Conservation (phyloP, 139 green algal species). For the Chlamydomonas sphaeroides region DNA sequence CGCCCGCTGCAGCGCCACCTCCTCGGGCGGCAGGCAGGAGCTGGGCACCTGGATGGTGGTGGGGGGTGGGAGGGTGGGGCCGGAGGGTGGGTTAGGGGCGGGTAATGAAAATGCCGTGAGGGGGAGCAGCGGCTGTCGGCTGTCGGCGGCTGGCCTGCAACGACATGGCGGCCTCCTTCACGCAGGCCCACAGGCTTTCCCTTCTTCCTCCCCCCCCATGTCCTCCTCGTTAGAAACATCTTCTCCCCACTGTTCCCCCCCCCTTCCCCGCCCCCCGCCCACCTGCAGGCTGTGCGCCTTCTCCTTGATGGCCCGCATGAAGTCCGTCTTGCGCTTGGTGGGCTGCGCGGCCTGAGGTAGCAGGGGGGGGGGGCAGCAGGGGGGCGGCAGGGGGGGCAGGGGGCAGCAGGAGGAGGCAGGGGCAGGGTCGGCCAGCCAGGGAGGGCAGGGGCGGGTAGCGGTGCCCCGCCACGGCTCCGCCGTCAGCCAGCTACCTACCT, state of each 20-base stretch:
- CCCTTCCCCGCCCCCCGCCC: not conserved
- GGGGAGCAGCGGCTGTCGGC: too few species aligned
- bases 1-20: slow-evolving; percentile 46
- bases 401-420: too few species aligned
- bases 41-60: not conserved
- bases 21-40: slow-evolving; percentile 11
- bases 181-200: too few species aligned
- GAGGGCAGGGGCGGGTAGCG: too few species aligned
- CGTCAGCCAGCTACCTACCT: not conserved
- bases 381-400: not conserved
- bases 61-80: not conserved
- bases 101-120: too few species aligned
- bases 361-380: not conserved
- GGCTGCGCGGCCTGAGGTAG: slow-evolving; percentile 56
- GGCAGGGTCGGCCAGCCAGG: too few species aligned
- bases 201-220: not conserved
- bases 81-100: not conserved
- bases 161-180: too few species aligned
- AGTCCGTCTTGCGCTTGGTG: slow-evolving; percentile 46
- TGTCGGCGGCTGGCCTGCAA: too few species aligned
- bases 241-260: not conserved
- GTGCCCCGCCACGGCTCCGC: not conserved
- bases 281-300: slow-evolving; percentile 49
- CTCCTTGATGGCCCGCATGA: slow-evolving; percentile 65
- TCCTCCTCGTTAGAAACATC: not conserved